Conservation (phyloP, 192 early-diverging fungal genomes). For the Gigaspora rosea region DNA sequence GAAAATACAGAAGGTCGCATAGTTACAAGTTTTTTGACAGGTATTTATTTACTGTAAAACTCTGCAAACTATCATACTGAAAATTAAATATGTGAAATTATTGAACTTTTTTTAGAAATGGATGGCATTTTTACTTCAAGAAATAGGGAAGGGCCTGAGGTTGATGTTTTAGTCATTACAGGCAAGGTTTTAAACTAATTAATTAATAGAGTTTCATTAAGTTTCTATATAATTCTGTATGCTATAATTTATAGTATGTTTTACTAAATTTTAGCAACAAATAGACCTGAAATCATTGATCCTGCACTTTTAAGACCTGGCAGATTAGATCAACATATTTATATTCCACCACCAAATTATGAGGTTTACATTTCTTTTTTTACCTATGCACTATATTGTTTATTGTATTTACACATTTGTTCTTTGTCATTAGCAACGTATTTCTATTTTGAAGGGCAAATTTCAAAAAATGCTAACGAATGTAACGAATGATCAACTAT, state of each 20-base stretch:
- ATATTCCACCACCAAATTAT: slow-evolving; percentile 60
- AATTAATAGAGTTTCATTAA: neutral
- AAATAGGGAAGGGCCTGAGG: slow-evolving; percentile 35
- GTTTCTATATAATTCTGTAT: neutral
- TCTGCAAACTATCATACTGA: neutral
- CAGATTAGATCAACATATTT: slow-evolving; percentile 77
- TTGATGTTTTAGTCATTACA: slow-evolving; percentile 70
- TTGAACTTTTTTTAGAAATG: slow-evolving; percentile 60
- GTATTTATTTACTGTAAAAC: slow-evolving; percentile 33
- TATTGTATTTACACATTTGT: neutral
- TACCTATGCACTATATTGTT: neutral
- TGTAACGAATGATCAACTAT: slow-evolving; percentile 49
- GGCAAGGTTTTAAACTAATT: slow-evolving; percentile 43
- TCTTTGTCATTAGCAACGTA: slow-evolving; percentile 48
- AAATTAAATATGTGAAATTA: neutral
- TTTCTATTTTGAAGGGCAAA: slow-evolving; percentile 58
- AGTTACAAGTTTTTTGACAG: slow-evolving; percentile 82
- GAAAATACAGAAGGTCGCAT: slow-evolving; percentile 87
- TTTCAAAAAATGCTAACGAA: slow-evolving; percentile 54
- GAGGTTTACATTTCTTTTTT: slow-evolving; percentile 37
- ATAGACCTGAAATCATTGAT: slow-evolving; percentile 72
- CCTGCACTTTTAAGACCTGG: slow-evolving; percentile 82
- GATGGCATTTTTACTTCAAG: slow-evolving; percentile 65
- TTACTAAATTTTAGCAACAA: slow-evolving; percentile 63
- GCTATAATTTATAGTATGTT: neutral